A percentile compares a stretch with the other conserved stretches of the same genome.
Conservation (phyloP, 2,329 filamentous ascomycete genomes). For the Verticillium dahliae region DNA sequence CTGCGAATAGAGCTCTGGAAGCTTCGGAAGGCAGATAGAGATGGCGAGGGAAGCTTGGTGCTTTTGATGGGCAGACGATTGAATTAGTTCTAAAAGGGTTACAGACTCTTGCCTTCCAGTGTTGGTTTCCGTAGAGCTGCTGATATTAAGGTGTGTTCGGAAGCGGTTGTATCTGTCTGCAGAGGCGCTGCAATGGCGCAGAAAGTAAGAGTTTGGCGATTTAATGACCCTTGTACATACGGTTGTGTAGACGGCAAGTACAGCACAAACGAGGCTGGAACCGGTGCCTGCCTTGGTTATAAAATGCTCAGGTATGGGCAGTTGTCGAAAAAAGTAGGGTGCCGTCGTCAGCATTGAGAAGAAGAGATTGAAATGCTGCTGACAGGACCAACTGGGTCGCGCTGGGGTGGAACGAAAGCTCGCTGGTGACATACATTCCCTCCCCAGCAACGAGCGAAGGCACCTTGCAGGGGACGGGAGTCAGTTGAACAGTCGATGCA, state of each 20-base stretch:
- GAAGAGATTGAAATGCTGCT: neutral
- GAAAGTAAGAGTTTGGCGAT: neutral
- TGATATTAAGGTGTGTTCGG: too few relatives aligned
- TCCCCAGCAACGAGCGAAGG: neutral
- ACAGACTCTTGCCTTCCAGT: too few relatives aligned
- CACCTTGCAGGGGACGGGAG: neutral
- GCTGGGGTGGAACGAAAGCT: conserved; percentile 2
- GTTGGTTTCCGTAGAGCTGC: too few relatives aligned
- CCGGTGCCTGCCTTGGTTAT: neutral
- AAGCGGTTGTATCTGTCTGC: too few relatives aligned
- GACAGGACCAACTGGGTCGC: neutral
- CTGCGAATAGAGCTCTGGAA: neutral
- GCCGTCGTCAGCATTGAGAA: neutral
- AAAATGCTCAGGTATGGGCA: neutral
- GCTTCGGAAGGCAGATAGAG: neutral
- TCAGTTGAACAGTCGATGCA: neutral
- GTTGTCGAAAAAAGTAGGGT: neutral
- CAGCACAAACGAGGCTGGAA: neutral
- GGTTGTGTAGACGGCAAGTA: neutral
- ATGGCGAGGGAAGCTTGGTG: neutral
- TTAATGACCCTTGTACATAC: neutral
- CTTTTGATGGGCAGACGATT: neutral
- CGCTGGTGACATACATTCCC: neutral
- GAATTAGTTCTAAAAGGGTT: neutral
- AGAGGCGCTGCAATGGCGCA: neutral